Base-by-base conservation (phyloP, 768 basidiomycete genomes). In the Lentinus tigrinus region DNA sequence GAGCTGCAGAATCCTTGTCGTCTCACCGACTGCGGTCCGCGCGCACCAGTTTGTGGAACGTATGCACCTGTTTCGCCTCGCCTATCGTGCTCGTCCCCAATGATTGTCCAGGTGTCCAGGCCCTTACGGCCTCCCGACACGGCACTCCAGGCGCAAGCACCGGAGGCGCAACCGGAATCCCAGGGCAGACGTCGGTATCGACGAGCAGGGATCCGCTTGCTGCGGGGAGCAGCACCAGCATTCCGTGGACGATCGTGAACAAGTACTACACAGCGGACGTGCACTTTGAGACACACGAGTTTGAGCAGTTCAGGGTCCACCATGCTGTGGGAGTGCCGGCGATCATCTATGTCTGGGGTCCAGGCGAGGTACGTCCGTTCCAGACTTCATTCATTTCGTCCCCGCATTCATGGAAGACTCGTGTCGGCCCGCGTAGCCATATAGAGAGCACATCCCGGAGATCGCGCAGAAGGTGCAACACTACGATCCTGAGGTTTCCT, bases 191-290 rank as follows among this genome's bases (percentile, higher is more conserved):
- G 1, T 27, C 23, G 23, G 40, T 52, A 14, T 52, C 51, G 24
- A 52, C 51, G 16, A 52, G 42, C 50, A 39, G 31, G 21, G 54
- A 55, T 19, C 59, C 54, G 19, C 49, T 52, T 8, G 40, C 55
- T 10, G 28, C 47, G 21, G 60, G 42, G 5, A 48, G 62, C 28
- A 61, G 51, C n/a, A 60, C 54, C 26, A 60, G 48, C 26, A 72
- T 89, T 31, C 85, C 87, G 10, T 93, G 89, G 90, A 88, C 82
- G 40, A 88, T 93, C 60, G 72, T 73, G 51, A 93, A 93, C 75
- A 87, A 83, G 69, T 94, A 94, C 72, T 94, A 93, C 73, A 82
- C 82, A 14, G 92, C 91, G 1, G 76, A 81, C 57, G 87, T 94
- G 7, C 83, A 85, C 59, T 92, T 93, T 67, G 73, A 83, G 34